Percentiles rank a stretch among this genome's conserved stretches.
Evolutionary conservation across 306 rosid genomes (phyloP).

Genomic region (Begonia peltatifolia): DNA sequence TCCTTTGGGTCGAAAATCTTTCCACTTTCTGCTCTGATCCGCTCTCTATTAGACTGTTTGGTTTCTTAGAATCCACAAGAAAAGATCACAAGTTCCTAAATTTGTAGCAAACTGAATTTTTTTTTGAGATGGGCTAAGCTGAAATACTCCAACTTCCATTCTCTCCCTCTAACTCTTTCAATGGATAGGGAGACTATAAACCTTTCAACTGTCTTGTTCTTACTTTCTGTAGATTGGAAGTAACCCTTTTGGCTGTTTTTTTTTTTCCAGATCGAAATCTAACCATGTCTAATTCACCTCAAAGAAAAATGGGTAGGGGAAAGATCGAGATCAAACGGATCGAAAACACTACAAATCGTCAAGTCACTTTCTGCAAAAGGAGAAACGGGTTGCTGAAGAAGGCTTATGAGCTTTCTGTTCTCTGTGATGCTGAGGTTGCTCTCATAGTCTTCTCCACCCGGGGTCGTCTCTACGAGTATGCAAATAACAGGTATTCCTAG

Average conservation of each 20-base stretch:
- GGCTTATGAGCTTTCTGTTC: constrained; percentile 95
- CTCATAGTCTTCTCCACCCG: constrained; percentile 94
- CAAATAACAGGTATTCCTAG: constrained; percentile 65
- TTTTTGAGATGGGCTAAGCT: not conserved
- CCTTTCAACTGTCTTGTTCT: too few relatives aligned
- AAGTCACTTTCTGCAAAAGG: constrained; percentile 94
- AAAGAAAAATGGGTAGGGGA: constrained; percentile 87
- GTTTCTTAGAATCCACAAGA: constrained; percentile 9
- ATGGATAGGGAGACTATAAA: not conserved
- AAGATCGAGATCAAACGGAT: constrained; percentile 96
- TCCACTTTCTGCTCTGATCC: constrained; percentile 26
- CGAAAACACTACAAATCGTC: constrained; percentile 97
- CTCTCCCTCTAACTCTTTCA: not conserved
- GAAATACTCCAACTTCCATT: not conserved
- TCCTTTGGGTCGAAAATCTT: constrained; percentile 30
- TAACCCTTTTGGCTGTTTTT: too few relatives aligned
- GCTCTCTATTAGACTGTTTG: constrained; percentile 13
- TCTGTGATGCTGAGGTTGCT: constrained; percentile 98
- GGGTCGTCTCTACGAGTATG: constrained; percentile 94
- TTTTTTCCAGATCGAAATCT: not conserved
- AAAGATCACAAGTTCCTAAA: not conserved
- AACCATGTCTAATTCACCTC: constrained; percentile 29
- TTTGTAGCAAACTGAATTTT: too few relatives aligned
- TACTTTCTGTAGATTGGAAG: too few relatives aligned
- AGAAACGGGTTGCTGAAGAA: constrained; percentile 84